Base-by-base conservation (phyloP, 495 filamentous ascomycete species). In the Aspergillus heteromorphus region DNA sequence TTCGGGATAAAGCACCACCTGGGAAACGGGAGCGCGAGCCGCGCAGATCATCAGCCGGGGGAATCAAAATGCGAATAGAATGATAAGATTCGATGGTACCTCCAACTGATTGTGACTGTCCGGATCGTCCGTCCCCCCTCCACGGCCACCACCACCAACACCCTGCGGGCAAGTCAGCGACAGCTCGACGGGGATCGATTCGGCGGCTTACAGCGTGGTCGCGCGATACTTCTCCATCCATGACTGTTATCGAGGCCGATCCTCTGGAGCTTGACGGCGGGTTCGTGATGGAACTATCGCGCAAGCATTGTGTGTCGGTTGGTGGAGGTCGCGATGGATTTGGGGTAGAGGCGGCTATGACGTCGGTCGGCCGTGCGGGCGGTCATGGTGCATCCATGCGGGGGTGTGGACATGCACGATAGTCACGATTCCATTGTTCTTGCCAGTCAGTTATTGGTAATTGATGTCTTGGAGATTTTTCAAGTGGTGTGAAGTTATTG, bases 1-100 rank as follows among this genome's bases (percentile, higher is more conserved):
- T 29, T 85, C 77, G 5, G 79, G 65, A 58, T 86, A 83, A 69
- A 95, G 90, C 47, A 86, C 76, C 29, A 96, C 88, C 87, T 95
- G 48, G 10, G 63, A 63, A n/a, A 56, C 49, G 17, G 16, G n/a
- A n/a, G n/a, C n/a, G n/a, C n/a, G n/a, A n/a, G 36, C 6, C n/a
- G 8, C 43, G 19, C 23, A 29, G 3, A 47, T 17, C 8, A 17
- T 47, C 5, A 47, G 43, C 21, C 20, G 6, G n/a, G 3, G n/a
- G n/a, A n/a, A n/a, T n/a, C n/a, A n/a, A 14, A 38, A n/a, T 38
- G 4, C 5, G 3, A 13, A n/a, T n/a, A n/a, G n/a, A n/a, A n/a
- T n/a, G n/a, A n/a, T n/a, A n/a, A n/a, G n/a, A n/a, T n/a, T n/a
- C n/a, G n/a, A n/a, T n/a, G n/a, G 11, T 61, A 82, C 77, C 73